A percentile compares a stretch with the other conserved stretches of the same genome.
phyloP scores from a whole-genome alignment of 2,329 filamentous ascomycete genomes.

The Polytolypa hystricis region DNA sequence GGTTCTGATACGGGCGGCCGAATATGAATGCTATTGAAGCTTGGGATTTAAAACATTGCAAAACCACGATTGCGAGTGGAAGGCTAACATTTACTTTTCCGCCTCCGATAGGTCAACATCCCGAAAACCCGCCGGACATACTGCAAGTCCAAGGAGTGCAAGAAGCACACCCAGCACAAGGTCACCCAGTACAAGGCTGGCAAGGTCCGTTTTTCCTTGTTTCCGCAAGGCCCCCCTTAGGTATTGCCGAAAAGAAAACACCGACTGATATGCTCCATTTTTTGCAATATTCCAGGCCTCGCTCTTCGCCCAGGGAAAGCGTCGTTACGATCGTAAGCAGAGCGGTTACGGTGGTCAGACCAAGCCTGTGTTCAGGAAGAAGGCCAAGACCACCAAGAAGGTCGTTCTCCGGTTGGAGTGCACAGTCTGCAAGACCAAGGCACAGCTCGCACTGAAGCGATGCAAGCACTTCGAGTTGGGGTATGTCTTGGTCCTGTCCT shows the following conservation, averaged over 20 bases:
- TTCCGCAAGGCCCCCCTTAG: constrained; percentile 9
- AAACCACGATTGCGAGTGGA: no score
- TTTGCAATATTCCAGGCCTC: constrained; percentile 50
- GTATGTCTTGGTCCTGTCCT: constrained; percentile 46
- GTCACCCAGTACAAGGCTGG: constrained; percentile 96
- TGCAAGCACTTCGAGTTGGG: constrained; percentile 99
- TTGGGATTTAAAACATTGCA: no score
- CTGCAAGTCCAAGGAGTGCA: constrained; percentile 93
- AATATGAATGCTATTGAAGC: no score
- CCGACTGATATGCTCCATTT: not conserved
- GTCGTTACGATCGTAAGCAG: constrained; percentile 99
- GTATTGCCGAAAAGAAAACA: not conserved
- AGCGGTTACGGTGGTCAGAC: constrained; percentile 99
- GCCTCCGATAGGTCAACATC: constrained; percentile 70
- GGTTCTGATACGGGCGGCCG: no score
- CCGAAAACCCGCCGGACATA: constrained; percentile 96
- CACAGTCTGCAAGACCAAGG: constrained; percentile 95
- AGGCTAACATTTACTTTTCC: constrained; percentile 5
- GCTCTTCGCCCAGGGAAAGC: constrained; percentile 96
- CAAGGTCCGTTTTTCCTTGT: constrained; percentile 49
- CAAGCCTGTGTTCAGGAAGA: constrained; percentile 99
- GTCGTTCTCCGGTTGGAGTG: constrained; percentile 97
- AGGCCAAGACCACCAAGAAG: constrained; percentile 99
- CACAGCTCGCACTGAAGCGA: constrained; percentile 94
- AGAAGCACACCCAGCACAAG: constrained; percentile 85